Evolutionary conservation across 306 rosid genomes (phyloP), one percentile per base, ranked within the genome.

Genomic region (Quercus glauca): DNA sequence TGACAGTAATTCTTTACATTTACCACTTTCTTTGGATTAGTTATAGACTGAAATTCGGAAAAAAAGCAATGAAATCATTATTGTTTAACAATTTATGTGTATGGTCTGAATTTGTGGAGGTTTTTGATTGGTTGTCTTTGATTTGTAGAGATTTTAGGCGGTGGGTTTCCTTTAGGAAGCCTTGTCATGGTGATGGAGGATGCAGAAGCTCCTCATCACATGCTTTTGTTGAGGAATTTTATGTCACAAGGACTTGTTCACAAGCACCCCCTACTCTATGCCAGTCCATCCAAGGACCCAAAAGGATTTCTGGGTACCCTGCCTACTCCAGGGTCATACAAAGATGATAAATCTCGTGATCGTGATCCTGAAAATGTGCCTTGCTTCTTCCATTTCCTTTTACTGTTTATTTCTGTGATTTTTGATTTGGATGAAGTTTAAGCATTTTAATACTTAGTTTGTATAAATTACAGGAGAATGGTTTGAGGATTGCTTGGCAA

Each of bases 151-250:
- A 92, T 92, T 79, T 86, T 94, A 69, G 96, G 97, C 5, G 98
- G 98, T 65, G 98, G 97, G 6, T 91, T 88, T 85, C 68, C 94
- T 63, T 71, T 94, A 75, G 97, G 97, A 78, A 94, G 93, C 91
- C 87, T 94, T 60, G 97, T 94, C 43, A 83, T 90, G 93, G 87
- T 91, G 73, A 90, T 94, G 93, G 97, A 94, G 90, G 97, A 94
- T 88, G 88, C 94, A 35, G 97, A 94, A 84, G 97, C 97, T 19
- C 97, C 97, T 76, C 97, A 92, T 90, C 98, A 94, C 84, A 92
- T 94, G 98, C 97, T 92, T 89, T 81, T 94, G 72, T 83, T 94
- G 82, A 86, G 98, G 83, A 92, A 90, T 85, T 92, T 94, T 78
- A 92, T 92, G 97, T 94, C 97, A 79, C 98, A 94, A 80, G 95